Percentiles rank a stretch among this genome's conserved stretches.
These are phyloP conservation scores for Ministeria vibrans DNA, from an alignment of 78 protist species.

Conservation along the genomic window DNA sequence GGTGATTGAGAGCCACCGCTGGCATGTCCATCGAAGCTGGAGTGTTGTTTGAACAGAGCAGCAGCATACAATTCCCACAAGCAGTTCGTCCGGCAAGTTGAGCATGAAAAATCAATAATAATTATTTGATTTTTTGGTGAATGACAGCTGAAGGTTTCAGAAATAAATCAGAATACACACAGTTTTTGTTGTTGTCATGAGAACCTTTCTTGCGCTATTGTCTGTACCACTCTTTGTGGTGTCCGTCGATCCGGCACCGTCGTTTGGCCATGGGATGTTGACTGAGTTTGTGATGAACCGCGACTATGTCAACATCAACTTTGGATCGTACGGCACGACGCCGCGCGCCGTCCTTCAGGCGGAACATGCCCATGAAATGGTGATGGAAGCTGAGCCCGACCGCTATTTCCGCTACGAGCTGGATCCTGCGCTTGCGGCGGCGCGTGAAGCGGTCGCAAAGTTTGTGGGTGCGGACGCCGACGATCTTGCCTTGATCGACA, in stretches of 20 bases:
- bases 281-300: not conserved
- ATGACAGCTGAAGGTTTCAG: too few relatives aligned
- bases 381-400: not conserved
- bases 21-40: too few relatives aligned
- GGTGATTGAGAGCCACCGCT: too few relatives aligned
- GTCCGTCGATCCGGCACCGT: not conserved
- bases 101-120: too few relatives aligned
- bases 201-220: not conserved
- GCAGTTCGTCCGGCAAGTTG: too few relatives aligned
- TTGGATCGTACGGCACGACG: not conserved
- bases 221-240: not conserved
- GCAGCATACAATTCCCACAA: too few relatives aligned
- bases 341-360: not conserved
- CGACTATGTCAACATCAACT: not conserved
- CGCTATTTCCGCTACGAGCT: not conserved
- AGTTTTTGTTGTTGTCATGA: too few relatives aligned
- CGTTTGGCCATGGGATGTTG: not conserved
- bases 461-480: not conserved
- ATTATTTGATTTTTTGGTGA: too few relatives aligned
- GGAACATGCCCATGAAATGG: not conserved
- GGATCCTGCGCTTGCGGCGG: not conserved
- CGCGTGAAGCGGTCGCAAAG: not conserved
- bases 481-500: not conserved
- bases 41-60: too few relatives aligned
- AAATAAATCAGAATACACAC: too few relatives aligned